Conservation (phyloP, 352 stramenopile genomes). For the Phytophthora sojae region DNA sequence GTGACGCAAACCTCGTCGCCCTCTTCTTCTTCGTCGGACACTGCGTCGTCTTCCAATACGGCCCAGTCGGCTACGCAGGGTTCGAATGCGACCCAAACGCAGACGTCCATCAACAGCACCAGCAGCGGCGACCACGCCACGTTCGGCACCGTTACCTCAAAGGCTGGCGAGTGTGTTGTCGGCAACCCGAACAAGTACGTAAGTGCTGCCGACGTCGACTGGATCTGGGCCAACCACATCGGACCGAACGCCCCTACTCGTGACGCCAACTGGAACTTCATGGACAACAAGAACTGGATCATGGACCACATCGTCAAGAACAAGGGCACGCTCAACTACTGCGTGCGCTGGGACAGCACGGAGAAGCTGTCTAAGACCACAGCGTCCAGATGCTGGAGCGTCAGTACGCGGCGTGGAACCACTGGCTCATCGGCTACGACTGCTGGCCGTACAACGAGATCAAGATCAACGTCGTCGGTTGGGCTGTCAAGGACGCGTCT, state of each 20-base stretch:
- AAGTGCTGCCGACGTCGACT: conserved; percentile 13
- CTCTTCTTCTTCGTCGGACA: not conserved
- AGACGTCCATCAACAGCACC: conserved; percentile 19
- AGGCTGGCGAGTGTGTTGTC: conserved; percentile 18
- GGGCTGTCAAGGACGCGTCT: conserved; percentile 12
- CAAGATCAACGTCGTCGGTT: conserved; percentile 17
- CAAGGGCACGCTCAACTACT: conserved; percentile 49
- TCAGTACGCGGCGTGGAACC: conserved; percentile 44
- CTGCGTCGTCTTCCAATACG: not conserved
- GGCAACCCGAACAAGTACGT: conserved; percentile 28
- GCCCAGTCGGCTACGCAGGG: conserved; percentile 11
- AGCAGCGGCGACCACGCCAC: conserved; percentile 24
- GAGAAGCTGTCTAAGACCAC: conserved; percentile 34
- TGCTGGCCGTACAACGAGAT: conserved; percentile 20
- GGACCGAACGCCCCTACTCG: not conserved
- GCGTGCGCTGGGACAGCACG: conserved; percentile 43
- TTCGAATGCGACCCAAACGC: conserved; percentile 15
- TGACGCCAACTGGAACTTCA: conserved; percentile 18
- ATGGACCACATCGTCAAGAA: conserved; percentile 43
- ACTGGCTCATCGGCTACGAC: conserved; percentile 34
- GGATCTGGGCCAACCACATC: conserved; percentile 29
- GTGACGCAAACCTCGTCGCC: not conserved
- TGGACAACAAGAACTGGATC: conserved; percentile 35
- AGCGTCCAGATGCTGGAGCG: conserved; percentile 38
- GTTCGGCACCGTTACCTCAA: conserved; percentile 26